These are phyloP conservation scores for Endocalyx cinctus DNA, from an alignment of 2,329 filamentous ascomycete species.

Conservation along the genomic window DNA sequence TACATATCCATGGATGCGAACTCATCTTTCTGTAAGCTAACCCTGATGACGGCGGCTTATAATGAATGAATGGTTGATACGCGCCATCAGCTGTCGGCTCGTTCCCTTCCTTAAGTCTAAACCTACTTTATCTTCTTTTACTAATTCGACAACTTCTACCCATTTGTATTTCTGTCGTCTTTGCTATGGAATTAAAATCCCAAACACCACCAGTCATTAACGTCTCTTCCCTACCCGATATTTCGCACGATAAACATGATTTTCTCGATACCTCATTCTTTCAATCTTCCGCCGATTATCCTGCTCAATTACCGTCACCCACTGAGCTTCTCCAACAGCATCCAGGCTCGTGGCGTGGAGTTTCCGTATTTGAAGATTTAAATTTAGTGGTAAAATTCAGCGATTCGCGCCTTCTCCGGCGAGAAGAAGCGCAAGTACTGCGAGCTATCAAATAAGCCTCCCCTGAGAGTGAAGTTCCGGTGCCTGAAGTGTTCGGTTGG, in stretches of 20 bases:
- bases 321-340: slow-evolving; percentile 5
- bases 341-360: slow-evolving; percentile 2
- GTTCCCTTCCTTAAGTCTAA: too few relatives aligned
- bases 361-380: slow-evolving; percentile 4
- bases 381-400: slow-evolving; percentile 5
- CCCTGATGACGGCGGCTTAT: too few relatives aligned
- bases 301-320: slow-evolving; percentile 4
- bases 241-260: slow-evolving; percentile 6
- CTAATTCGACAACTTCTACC: too few relatives aligned
- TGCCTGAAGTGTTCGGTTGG: slow-evolving; percentile 7
- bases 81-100: too few relatives aligned
- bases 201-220: slow-evolving; percentile 5
- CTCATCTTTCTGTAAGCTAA: too few relatives aligned
- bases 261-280: slow-evolving; percentile 7
- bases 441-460: slow-evolving; percentile 5
- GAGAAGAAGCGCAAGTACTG: slow-evolving; percentile 5
- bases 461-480: slow-evolving; percentile 4
- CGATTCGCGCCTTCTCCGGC: slow-evolving; percentile 3
- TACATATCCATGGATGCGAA: too few relatives aligned
- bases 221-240: slow-evolving; percentile 7
- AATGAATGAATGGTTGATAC: too few relatives aligned
- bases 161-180: too few relatives aligned
- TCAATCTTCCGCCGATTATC: slow-evolving; percentile 4
- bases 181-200: slow-evolving; percentile 3
- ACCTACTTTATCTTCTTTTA: too few relatives aligned